Evolutionary conservation across 164 flowering plant species (phyloP).

Genomic region (Annona cherimola): DNA sequence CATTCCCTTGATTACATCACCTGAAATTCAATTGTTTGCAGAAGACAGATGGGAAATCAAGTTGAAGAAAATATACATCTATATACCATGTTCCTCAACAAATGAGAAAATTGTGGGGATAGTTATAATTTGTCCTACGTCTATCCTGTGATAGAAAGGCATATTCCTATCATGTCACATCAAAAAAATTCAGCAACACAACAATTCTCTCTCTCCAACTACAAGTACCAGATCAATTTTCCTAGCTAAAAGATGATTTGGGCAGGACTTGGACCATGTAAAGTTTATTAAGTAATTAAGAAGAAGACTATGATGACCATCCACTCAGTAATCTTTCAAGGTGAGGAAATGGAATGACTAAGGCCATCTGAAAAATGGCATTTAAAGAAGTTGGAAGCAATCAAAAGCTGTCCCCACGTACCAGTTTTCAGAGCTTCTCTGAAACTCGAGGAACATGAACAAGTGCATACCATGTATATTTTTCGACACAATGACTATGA

Average conservation of each 20-base stretch:
- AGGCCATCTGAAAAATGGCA: background rate
- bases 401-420: background rate
- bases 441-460: background rate
- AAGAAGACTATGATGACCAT: background rate
- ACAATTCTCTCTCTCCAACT: background rate
- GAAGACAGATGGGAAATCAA: background rate
- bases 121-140: background rate
- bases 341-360: background rate
- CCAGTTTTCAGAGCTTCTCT: background rate
- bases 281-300: too few relatives aligned
- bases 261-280: too few relatives aligned
- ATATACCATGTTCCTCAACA: background rate
- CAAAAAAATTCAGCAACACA: background rate
- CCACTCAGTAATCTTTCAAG: background rate
- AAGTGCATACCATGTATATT: too few relatives aligned
- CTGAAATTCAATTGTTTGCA: conserved; percentile 18
- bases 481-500: too few relatives aligned
- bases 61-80: background rate
- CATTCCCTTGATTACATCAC: conserved; percentile 53
- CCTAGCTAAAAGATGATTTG: background rate
- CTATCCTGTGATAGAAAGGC: background rate
- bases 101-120: background rate
- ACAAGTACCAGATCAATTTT: background rate
- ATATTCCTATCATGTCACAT: background rate
- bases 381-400: background rate